Evolutionary conservation across 768 basidiomycete species (phyloP).

Genomic region (Lactarius evosmus): DNA sequence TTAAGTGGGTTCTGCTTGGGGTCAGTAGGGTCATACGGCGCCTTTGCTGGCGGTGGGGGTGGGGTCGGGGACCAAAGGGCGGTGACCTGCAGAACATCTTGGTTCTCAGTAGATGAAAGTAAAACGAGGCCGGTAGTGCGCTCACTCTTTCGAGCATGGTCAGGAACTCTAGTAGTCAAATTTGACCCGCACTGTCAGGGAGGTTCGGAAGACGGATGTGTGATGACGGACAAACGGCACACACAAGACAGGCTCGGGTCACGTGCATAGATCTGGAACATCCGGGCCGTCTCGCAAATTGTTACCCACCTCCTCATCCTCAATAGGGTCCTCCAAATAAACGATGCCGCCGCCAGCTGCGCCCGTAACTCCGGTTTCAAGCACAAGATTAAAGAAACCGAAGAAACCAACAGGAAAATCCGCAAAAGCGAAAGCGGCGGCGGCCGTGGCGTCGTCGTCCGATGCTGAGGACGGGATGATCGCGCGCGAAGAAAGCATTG

Average conservation of each 20-base stretch:
- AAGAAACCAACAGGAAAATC: neutral
- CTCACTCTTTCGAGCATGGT: constrained; percentile 21
- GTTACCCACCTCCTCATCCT: too few relatives aligned
- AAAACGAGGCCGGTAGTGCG: neutral
- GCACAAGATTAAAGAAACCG: neutral
- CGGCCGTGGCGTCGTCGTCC: neutral
- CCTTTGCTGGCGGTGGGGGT: constrained; percentile 34
- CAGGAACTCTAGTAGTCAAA: neutral
- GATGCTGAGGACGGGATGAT: neutral
- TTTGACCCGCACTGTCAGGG: too few relatives aligned
- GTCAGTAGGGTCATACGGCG: constrained; percentile 61
- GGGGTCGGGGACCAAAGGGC: constrained; percentile 47
- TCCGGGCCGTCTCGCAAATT: neutral
- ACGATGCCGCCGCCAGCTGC: neutral
- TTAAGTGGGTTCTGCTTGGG: constrained; percentile 86
- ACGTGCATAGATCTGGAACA: neutral
- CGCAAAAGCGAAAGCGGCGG: neutral
- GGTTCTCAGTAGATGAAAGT: neutral
- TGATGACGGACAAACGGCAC: too few relatives aligned
- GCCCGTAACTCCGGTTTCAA: neutral
- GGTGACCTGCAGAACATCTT: constrained; percentile 11
- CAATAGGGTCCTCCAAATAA: too few relatives aligned
- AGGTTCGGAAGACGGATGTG: too few relatives aligned
- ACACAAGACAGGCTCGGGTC: too few relatives aligned
- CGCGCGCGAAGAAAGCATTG: neutral